Base-by-base conservation (phyloP, 2,329 filamentous ascomycete species). In the Trichophyton verrucosum region DNA sequence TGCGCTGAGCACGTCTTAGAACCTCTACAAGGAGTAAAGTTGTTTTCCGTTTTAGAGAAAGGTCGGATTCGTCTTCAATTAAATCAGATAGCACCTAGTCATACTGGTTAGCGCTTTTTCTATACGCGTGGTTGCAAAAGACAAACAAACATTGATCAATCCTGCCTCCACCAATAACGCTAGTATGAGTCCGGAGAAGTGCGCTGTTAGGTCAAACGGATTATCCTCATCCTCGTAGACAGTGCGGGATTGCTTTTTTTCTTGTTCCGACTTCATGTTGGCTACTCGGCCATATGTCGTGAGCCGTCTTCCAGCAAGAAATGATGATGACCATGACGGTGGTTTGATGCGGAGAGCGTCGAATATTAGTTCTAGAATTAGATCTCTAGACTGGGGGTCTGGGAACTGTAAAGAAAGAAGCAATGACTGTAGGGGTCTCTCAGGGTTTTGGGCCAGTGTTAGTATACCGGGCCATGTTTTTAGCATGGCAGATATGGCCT, bases 211-310 rank as follows among this genome's bases (percentile, higher is more conserved):
- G 68, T 90, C 95, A 62, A 77, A 75, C 60, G 55, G 55, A 27
- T 72, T 73, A 67, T 91, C 86, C 65, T 89, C 86, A 38, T 84
- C 84, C 60, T 89, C 88, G 15, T 88, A 83, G 20, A 81, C 77
- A 38, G 70, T 69, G 17, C 74, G 70, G 40, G 82, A 81, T 42
- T 81, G 74, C 61, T 79, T 78, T 6, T 77, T 71, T 22, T 81
- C 77, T 51, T 78, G 73, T 30, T 85, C 79, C 1, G 85, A 80
- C 66, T 55, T 44, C 58, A 97, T 77, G 63, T 90, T 94, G 6
- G 90, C 86, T 42, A 97, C 91, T 67, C 95, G 83, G n/a, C 91
- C 92, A 72, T 99, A 99, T 0, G 94, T 99, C 0, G 95, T 99
- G 55, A 99, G 78, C 62, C 95, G 82, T 65, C 94, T 84, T 6